These are phyloP conservation scores for Claviceps sp. DNA, from an alignment of 2,329 filamentous ascomycete species.

Conservation along the genomic window DNA sequence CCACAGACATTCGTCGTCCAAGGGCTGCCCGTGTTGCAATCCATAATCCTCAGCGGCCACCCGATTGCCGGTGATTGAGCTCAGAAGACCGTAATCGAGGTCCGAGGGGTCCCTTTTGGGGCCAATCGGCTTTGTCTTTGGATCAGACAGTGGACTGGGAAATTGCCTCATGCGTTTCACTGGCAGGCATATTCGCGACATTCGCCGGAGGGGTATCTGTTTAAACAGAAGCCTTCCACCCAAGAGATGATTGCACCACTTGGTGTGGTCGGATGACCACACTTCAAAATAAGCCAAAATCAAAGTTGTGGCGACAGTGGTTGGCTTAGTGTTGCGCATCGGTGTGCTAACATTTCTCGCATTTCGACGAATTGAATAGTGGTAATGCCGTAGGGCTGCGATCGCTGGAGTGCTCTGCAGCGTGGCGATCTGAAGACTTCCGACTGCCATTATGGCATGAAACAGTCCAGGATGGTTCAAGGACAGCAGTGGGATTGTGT, in stretches of 20 bases:
- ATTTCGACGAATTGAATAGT: constrained; percentile 67
- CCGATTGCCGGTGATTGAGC: constrained; percentile 25
- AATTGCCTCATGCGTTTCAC: constrained; percentile 34
- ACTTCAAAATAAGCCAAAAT: constrained; percentile 88
- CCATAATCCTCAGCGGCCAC: constrained; percentile 26
- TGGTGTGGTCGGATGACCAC: constrained; percentile 84
- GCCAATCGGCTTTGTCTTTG: not conserved
- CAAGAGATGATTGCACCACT: constrained; percentile 87
- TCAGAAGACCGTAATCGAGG: constrained; percentile 29
- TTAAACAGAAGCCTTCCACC: constrained; percentile 71
- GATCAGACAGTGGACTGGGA: constrained; percentile 1
- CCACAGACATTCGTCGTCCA: constrained; percentile 11
- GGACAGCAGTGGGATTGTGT: constrained; percentile 72
- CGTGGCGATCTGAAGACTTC: constrained; percentile 77
- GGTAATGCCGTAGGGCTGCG: constrained; percentile 83
- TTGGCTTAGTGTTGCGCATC: constrained; percentile 55
- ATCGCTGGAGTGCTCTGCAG: constrained; percentile 61
- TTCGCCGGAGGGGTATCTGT: constrained; percentile 65
- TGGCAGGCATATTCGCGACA: constrained; percentile 57
- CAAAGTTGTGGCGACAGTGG: constrained; percentile 78
- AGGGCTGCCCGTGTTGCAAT: constrained; percentile 15
- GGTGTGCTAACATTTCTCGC: constrained; percentile 61
- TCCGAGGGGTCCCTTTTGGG: constrained; percentile 20
- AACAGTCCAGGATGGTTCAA: constrained; percentile 76
- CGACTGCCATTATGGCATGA: constrained; percentile 79